Evolutionary conservation across 2,329 filamentous ascomycete genomes (phyloP).

Genomic region (Xylaria polymorpha): DNA sequence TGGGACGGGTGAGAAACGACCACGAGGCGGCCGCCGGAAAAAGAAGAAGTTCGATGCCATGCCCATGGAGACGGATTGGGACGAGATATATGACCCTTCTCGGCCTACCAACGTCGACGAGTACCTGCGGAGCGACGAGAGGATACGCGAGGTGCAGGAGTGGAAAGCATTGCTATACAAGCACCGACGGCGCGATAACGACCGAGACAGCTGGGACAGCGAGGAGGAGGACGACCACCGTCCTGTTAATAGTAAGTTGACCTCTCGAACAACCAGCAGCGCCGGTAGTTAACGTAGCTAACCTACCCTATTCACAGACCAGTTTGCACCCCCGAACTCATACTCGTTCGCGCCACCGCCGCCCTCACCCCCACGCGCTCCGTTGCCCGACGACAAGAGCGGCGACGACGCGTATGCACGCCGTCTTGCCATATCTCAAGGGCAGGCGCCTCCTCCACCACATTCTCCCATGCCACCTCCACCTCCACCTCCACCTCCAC

Average conservation of each 20-base stretch:
- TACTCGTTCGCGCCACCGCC: slow-evolving; percentile 70
- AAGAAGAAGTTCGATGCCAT: slow-evolving; percentile 74
- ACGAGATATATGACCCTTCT: slow-evolving; percentile 88
- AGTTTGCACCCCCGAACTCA: slow-evolving; percentile 69
- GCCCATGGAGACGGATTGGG: slow-evolving; percentile 79
- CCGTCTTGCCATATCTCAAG: slow-evolving; percentile 68
- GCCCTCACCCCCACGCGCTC: slow-evolving; percentile 58
- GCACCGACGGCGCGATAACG: slow-evolving; percentile 68
- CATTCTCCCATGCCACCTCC: slow-evolving; percentile 42
- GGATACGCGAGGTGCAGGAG: slow-evolving; percentile 80
- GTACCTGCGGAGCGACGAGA: slow-evolving; percentile 86
- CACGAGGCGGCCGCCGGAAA: slow-evolving; percentile 82
- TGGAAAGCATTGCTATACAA: slow-evolving; percentile 87
- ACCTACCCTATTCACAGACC: slow-evolving; percentile 54
- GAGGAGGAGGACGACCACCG: slow-evolving; percentile 48
- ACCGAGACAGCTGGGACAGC: slow-evolving; percentile 52
- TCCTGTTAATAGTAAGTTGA: slow-evolving; percentile 51
- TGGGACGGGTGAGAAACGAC: slow-evolving; percentile 70
- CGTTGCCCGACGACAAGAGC: slow-evolving; percentile 67
- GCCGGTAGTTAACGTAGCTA: slow-evolving; percentile 28
- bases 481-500: slow-evolving; percentile 51
- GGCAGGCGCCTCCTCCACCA: slow-evolving; percentile 46
- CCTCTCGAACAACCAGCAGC: neutral
- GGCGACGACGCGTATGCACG: slow-evolving; percentile 77
- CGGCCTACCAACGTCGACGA: slow-evolving; percentile 86